phyloP scores from a whole-genome alignment of 2,329 filamentous ascomycete species.

The Lecanosticta acicola region DNA sequence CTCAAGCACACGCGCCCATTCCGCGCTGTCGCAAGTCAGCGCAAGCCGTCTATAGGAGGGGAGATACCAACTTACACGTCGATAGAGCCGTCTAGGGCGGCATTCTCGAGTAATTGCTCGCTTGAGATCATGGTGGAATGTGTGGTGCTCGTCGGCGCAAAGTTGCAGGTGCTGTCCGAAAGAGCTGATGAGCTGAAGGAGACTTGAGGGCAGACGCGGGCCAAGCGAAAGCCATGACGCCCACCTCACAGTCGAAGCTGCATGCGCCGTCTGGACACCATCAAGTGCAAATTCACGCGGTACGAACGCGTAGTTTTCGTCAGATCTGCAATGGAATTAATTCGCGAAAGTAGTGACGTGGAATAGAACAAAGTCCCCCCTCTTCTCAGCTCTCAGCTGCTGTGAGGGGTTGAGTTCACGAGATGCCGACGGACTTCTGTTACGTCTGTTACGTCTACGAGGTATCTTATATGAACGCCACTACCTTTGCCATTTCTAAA shows the following conservation, averaged over 20 bases:
- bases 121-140: constrained; percentile 24
- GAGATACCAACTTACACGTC: constrained; percentile 32
- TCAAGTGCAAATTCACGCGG: too few relatives aligned
- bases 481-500: too few relatives aligned
- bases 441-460: background rate
- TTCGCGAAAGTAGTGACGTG: too few relatives aligned
- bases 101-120: constrained; percentile 51
- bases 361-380: too few relatives aligned
- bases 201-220: too few relatives aligned
- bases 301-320: too few relatives aligned
- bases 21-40: constrained; percentile 47
- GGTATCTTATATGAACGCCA: background rate
- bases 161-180: background rate
- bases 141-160: background rate
- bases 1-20: constrained; percentile 63
- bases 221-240: too few relatives aligned
- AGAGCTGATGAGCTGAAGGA: too few relatives aligned
- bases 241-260: too few relatives aligned
- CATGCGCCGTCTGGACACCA: too few relatives aligned
- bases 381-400: background rate
- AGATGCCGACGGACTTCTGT: background rate
- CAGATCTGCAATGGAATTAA: background rate
- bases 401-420: background rate
- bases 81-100: constrained; percentile 54
- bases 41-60: background rate